These are phyloP conservation scores for Poa pratensis DNA, from an alignment of 176 grass and related monocot species.

Conservation along the genomic window DNA sequence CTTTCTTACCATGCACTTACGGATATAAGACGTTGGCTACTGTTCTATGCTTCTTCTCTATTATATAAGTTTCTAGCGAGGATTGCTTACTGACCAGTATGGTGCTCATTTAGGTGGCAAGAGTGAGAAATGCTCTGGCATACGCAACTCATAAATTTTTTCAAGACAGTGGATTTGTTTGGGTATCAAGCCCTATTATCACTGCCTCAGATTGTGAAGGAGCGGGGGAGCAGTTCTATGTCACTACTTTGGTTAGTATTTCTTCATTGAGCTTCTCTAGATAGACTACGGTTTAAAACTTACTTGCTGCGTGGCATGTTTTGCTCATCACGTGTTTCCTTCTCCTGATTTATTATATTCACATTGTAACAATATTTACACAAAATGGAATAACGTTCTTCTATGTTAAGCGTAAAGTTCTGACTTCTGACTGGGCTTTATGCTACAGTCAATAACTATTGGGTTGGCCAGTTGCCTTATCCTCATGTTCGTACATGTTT, in stretches of 20 bases:
- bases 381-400: constrained; percentile 9
- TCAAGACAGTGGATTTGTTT: constrained; percentile 97
- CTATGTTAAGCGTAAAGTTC: constrained; percentile 14
- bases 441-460: constrained; percentile 18
- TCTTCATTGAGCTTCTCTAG: constrained; percentile 41
- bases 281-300: constrained; percentile 19
- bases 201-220: constrained; percentile 99
- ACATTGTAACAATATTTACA: constrained; percentile 5
- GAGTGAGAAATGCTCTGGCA: constrained; percentile 96
- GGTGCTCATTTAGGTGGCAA: constrained; percentile 75
- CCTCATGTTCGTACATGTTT: constrained; percentile 13
- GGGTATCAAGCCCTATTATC: constrained; percentile 97
- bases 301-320: constrained; percentile 31
- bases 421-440: neutral
- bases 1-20: constrained; percentile 8
- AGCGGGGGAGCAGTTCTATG: constrained; percentile 93
- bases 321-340: constrained; percentile 21
- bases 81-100: constrained; percentile 38
- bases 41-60: neutral
- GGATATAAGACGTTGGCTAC: neutral
- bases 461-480: neutral
- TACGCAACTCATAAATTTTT: constrained; percentile 96
- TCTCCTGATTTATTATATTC: neutral
- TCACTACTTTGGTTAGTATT: constrained; percentile 93
- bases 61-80: constrained; percentile 31